Evolutionary conservation across 2,329 filamentous ascomycete species (phyloP).

Genomic region (Paraphaeosphaeria minitans): DNA sequence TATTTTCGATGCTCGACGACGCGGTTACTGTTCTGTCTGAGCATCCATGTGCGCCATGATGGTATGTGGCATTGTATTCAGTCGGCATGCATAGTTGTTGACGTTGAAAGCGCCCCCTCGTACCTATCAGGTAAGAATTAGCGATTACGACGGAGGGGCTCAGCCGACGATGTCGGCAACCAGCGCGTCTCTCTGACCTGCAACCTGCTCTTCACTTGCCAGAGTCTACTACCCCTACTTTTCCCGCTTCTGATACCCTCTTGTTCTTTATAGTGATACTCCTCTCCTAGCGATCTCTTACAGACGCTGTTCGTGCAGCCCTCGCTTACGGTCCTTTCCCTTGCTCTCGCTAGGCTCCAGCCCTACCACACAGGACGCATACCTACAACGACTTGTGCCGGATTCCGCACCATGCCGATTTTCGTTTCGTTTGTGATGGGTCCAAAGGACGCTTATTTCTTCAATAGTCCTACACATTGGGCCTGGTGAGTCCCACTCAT

Average conservation of each 20-base stretch:
- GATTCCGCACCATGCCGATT: slow-evolving; percentile 27
- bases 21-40: no score
- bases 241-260: background rate
- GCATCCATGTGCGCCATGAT: background rate
- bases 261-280: background rate
- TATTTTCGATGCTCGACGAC: no score
- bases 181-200: background rate
- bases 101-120: background rate
- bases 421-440: slow-evolving; percentile 37
- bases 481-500: slow-evolving; percentile 27
- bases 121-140: background rate
- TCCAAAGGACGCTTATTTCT: slow-evolving; percentile 37
- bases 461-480: slow-evolving; percentile 42
- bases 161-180: background rate
- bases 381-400: no score
- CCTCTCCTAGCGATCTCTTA: background rate
- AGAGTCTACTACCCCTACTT: background rate
- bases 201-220: background rate
- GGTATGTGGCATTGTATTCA: no score
- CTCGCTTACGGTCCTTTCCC: background rate
- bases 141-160: slow-evolving; percentile 4
- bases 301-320: background rate
- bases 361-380: background rate
- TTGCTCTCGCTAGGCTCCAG: background rate
- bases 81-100: no score